Percentiles rank a stretch among this genome's conserved stretches.
These are phyloP conservation scores for Ramularia collo-cygni DNA, from an alignment of 2,329 filamentous ascomycete genomes.

Conservation along the genomic window DNA sequence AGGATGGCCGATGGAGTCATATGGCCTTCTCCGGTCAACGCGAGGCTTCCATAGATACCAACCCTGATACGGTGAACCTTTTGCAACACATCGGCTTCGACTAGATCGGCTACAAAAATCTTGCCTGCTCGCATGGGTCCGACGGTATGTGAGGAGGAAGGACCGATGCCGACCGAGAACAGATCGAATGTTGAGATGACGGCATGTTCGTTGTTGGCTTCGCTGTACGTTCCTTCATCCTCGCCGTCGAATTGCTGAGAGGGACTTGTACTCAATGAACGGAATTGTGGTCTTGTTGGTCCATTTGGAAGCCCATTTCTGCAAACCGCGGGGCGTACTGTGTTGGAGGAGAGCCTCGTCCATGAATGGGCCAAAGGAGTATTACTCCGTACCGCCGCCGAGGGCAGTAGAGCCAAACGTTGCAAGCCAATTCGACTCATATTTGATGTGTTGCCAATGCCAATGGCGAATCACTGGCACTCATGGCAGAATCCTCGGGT, in stretches of 20 bases:
- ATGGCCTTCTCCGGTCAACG: constrained; percentile 46
- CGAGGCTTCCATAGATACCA: constrained; percentile 45
- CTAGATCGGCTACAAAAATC: constrained; percentile 45
- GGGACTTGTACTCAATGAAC: not conserved
- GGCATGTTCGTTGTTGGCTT: constrained; percentile 46
- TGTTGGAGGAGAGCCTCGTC: too few relatives aligned
- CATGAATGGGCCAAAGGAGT: too few relatives aligned
- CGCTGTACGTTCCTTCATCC: constrained; percentile 39
- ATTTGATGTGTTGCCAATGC: too few relatives aligned
- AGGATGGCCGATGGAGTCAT: constrained; percentile 48
- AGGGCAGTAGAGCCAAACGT: too few relatives aligned
- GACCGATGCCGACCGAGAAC: constrained; percentile 48
- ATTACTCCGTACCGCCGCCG: too few relatives aligned
- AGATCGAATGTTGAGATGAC: constrained; percentile 49
- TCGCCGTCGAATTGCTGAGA: not conserved
- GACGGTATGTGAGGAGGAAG: constrained; percentile 47
- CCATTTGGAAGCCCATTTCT: too few relatives aligned
- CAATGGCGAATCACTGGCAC: too few relatives aligned
- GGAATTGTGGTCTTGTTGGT: too few relatives aligned
- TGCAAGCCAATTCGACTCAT: too few relatives aligned
- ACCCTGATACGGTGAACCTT: constrained; percentile 44
- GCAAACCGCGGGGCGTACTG: too few relatives aligned
- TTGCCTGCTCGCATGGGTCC: constrained; percentile 48
- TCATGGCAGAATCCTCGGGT: too few relatives aligned
- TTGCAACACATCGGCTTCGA: constrained; percentile 40